Percentiles rank a stretch among this genome's conserved stretches.
These are phyloP conservation scores for Haberlea rhodopensis DNA, from an alignment of 257 asterid species.

Conservation along the genomic window DNA sequence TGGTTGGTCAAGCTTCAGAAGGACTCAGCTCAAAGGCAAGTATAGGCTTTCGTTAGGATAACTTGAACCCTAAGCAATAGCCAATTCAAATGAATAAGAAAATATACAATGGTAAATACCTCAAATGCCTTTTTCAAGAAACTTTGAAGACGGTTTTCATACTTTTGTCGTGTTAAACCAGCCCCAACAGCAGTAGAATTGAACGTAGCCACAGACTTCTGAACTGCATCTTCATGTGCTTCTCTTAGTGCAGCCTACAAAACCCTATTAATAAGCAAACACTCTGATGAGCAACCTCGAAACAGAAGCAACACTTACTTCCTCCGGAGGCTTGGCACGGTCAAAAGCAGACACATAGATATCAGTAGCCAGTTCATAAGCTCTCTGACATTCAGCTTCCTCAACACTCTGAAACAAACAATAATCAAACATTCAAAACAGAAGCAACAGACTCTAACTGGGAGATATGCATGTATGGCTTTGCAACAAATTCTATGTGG, in stretches of 20 bases:
- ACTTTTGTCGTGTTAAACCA: constrained; percentile 75
- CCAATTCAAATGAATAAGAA: not conserved
- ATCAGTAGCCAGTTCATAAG: constrained; percentile 76
- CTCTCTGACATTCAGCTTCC: constrained; percentile 98
- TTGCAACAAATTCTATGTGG: constrained; percentile 7
- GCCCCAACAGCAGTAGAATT: constrained; percentile 84
- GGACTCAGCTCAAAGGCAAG: too few species aligned
- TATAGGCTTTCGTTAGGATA: not conserved
- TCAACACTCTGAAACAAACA: constrained; percentile 70
- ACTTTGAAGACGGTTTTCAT: constrained; percentile 78
- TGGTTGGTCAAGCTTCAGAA: too few species aligned
- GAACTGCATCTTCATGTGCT: constrained; percentile 91
- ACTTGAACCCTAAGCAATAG: not conserved
- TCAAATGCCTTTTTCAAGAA: constrained; percentile 87
- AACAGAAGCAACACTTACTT: constrained; percentile 54
- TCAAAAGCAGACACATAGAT: constrained; percentile 71
- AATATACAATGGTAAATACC: constrained; percentile 40
- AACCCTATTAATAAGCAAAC: constrained; percentile 30
- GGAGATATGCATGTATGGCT: constrained; percentile 6
- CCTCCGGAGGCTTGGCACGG: constrained; percentile 88
- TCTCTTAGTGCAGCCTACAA: constrained; percentile 83
- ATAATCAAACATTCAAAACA: not conserved
- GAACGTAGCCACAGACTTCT: constrained; percentile 69
- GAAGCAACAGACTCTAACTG: not conserved
- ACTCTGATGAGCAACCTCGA: constrained; percentile 1